These are phyloP conservation scores for Leucocoprinus leucothites DNA, from an alignment of 768 basidiomycete species.

Conservation along the genomic window DNA sequence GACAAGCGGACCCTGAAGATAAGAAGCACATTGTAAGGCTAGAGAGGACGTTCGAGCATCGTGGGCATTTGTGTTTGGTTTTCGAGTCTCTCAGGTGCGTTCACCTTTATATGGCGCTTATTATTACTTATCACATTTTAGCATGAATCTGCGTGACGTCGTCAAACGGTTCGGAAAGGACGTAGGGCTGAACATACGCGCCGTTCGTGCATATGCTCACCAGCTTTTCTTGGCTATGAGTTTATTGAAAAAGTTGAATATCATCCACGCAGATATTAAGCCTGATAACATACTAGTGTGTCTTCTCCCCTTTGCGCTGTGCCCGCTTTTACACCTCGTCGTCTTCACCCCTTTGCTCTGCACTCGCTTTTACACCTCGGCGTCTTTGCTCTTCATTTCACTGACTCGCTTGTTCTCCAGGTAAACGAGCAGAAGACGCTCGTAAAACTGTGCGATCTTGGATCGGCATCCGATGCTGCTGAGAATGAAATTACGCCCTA, in stretches of 20 bases:
- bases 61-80: slow-evolving; percentile 94
- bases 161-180: slow-evolving; percentile 99
- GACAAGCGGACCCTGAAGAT: slow-evolving; percentile 90
- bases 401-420: slow-evolving; percentile 34
- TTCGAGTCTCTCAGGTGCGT: slow-evolving; percentile 89
- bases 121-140: slow-evolving; percentile 25
- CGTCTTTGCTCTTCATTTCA: neutral
- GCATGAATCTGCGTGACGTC: slow-evolving; percentile 98
- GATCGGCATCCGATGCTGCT: slow-evolving; percentile 92
- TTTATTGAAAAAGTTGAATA: slow-evolving; percentile 81
- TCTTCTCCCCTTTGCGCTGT: no score
- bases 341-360: no score
- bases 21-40: slow-evolving; percentile 96
- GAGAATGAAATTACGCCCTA: slow-evolving; percentile 99
- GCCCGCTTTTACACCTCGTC: no score
- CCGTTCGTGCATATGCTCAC: slow-evolving; percentile 98
- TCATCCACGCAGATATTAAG: slow-evolving; percentile 99
- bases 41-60: slow-evolving; percentile 93
- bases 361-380: neutral
- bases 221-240: slow-evolving; percentile 90
- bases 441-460: slow-evolving; percentile 93
- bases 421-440: slow-evolving; percentile 94
- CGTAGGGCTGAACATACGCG: slow-evolving; percentile 91
- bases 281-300: slow-evolving; percentile 95
- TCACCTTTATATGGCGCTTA: neutral